Evolutionary conservation across 495 filamentous ascomycete genomes (phyloP), one percentile per base, ranked within the genome.

Genomic region (Penicillium alfredii): DNA sequence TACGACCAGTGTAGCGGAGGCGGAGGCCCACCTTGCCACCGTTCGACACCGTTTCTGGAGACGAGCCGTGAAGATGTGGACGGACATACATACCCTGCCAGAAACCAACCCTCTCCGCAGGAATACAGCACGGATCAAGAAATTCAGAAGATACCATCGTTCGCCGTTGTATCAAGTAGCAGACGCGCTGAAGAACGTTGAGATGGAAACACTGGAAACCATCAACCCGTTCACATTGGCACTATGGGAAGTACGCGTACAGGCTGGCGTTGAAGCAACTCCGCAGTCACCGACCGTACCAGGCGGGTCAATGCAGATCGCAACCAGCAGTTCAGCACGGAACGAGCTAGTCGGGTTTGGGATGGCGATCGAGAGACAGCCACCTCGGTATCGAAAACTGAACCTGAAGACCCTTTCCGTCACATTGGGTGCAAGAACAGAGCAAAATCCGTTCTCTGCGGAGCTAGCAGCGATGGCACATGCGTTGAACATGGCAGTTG

Each of bases 51-150:
- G 43, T 6, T 46, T 51, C 37, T 42, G 43, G 43, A 51, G 31
- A 33, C 27, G 32, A 21, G 43, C 43, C 11, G 28, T 51, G 17
- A 51, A 51, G 43, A 36, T 51, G 18, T 50, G 42, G 42, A 45
- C 37, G 20, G 42, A 57, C n/a, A n/a, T n/a, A n/a, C n/a, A n/a
- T n/a, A n/a, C n/a, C n/a, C n/a, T n/a, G n/a, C n/a, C n/a, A n/a
- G 40, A 41, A 33, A 58, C 51, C 19, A 46, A 58, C 20, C 51
- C 51, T 2, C 47, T 55, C 13, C 47, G 40, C 34, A 43, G 44
- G 10, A 29, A 10, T 27, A 42, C 34, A 35, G 44, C 3, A 0
- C 33, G 12, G 33, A 47, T 47, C 34, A 30, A n/a, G 24, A 46
- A 46, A 13, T 40, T 40, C 37, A 46, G 42, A 15, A 34, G 42